phyloP scores from a whole-genome alignment of 2,329 filamentous ascomycete species.

The Septoria linicola region DNA sequence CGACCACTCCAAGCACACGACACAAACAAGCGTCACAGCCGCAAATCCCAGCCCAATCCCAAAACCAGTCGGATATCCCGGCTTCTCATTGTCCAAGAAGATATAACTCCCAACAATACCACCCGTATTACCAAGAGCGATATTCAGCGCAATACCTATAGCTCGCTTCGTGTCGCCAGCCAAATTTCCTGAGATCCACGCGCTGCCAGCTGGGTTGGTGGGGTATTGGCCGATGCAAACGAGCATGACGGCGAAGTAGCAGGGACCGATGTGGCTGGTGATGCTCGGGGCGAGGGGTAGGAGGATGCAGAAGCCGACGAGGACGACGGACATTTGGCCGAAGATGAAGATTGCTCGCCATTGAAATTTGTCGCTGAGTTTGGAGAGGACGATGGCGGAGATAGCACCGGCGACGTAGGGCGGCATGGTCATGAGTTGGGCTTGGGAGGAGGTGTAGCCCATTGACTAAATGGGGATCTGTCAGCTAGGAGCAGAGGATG shows the following conservation, averaged over 20 bases:
- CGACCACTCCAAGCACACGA: slow-evolving; percentile 29
- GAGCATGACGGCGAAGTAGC: slow-evolving; percentile 32
- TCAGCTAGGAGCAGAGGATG: no score
- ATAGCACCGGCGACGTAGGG: slow-evolving; percentile 37
- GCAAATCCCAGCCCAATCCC: slow-evolving; percentile 32
- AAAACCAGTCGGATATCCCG: slow-evolving; percentile 39
- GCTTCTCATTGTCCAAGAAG: slow-evolving; percentile 39
- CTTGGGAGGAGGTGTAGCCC: slow-evolving; percentile 22
- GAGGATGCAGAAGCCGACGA: slow-evolving; percentile 28
- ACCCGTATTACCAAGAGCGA: slow-evolving; percentile 44
- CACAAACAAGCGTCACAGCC: slow-evolving; percentile 25
- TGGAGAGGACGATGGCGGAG: slow-evolving; percentile 41
- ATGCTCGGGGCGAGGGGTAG: slow-evolving; percentile 25
- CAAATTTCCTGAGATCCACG: slow-evolving; percentile 36
- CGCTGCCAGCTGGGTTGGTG: slow-evolving; percentile 29
- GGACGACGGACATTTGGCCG: slow-evolving; percentile 21
- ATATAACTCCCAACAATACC: slow-evolving; percentile 43
- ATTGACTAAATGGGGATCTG: no score
- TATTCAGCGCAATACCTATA: slow-evolving; percentile 43
- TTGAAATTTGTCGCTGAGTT: slow-evolving; percentile 57
- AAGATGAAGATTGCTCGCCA: slow-evolving; percentile 61
- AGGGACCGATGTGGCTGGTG: slow-evolving; percentile 45
- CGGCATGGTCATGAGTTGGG: slow-evolving; percentile 34
- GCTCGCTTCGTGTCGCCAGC: slow-evolving; percentile 39
- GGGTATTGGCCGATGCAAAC: slow-evolving; percentile 29